Evolutionary conservation across 495 filamentous ascomycete species (phyloP), one percentile per base, ranked within the genome.

Genomic region (Annulohypoxylon moriforme): DNA sequence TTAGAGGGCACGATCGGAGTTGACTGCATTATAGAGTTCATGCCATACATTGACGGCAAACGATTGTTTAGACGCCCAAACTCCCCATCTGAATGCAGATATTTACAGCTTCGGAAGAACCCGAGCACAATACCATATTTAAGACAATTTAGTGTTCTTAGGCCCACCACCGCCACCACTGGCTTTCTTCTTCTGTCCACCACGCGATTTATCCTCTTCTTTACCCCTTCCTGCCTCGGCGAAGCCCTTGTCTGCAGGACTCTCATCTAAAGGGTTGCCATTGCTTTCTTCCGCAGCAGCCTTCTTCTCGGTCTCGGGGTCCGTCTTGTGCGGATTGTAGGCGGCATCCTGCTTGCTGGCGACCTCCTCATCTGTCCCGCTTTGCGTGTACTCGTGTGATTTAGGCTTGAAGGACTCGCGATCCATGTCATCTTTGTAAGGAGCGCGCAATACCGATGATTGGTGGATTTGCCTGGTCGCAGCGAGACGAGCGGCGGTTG

Each of bases 381-480:
- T 78, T 68, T 68, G 60, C 1, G 83, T 81, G 63, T 74, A 67
- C 42, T 85, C 81, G 14, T 75, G 72, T 24, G 70, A 22, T 13
- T 76, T 72, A 16, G 83, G 83, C 50, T 81, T 82, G 47, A 85
- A 64, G 3, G 77, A 76, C 31, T 81, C 71, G 33, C 83, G 81
- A 73, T 84, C 81, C 71, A 79, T 76, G 60, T 78, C 70, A 36
- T 82, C 78, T 49, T 82, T 82, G 71, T 78, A 80, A 6, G 80
- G 71, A 1, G 27, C 8, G 14, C 65, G 47, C 27, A 58, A 24
- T 10, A 38, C 31, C 3, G 68, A 11, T 0, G 76, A 73, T 24
- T 72, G 64, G 67, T 81, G 81, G 11, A 76, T 62, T n/a, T 50
- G 71, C 22, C 40, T 56, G 18, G 44, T 33, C 20, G 38, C 60